Conservation (phyloP, 192 early-diverging fungal genomes). For the Jimgerdemannia lactiflua region DNA sequence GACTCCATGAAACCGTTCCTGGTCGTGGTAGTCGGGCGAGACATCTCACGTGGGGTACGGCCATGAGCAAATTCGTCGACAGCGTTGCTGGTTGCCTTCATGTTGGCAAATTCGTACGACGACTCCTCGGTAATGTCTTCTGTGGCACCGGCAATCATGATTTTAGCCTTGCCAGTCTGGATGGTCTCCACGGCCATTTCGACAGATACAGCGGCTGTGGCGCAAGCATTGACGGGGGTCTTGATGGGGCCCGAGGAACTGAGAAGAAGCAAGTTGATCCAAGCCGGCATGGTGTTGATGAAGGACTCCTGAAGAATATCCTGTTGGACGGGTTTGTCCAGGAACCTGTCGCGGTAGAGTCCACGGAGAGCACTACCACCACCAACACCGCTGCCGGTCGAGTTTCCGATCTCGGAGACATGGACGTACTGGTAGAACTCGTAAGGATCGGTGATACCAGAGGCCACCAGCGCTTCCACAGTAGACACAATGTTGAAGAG, state of each 20-base stretch:
- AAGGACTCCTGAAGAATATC: constrained; percentile 96
- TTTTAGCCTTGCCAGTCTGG: constrained; percentile 84
- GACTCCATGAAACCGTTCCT: constrained; percentile 92
- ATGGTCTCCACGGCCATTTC: constrained; percentile 93
- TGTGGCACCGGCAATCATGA: constrained; percentile 90
- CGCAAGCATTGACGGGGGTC: constrained; percentile 92
- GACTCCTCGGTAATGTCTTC: constrained; percentile 95
- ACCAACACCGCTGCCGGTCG: constrained; percentile 87
- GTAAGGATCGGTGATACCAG: constrained; percentile 95
- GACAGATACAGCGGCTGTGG: constrained; percentile 86
- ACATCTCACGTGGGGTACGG: constrained; percentile 87
- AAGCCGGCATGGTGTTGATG: constrained; percentile 94
- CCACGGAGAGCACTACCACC: constrained; percentile 76
- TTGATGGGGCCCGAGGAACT: constrained; percentile 93
- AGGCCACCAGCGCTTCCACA: constrained; percentile 86
- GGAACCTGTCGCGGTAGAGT: constrained; percentile 74
- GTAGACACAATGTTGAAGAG: constrained; percentile 88
- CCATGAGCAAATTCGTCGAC: constrained; percentile 82
- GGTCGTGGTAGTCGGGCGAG: constrained; percentile 86
- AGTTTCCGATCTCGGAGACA: constrained; percentile 92
- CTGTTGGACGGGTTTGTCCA: constrained; percentile 83
- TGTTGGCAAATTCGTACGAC: constrained; percentile 93
- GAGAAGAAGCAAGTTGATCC: constrained; percentile 95
- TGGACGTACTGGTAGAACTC: constrained; percentile 97
- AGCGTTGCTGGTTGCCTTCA: constrained; percentile 90